phyloP scores from a whole-genome alignment of 768 basidiomycete species.

The Grammothele lineata region DNA sequence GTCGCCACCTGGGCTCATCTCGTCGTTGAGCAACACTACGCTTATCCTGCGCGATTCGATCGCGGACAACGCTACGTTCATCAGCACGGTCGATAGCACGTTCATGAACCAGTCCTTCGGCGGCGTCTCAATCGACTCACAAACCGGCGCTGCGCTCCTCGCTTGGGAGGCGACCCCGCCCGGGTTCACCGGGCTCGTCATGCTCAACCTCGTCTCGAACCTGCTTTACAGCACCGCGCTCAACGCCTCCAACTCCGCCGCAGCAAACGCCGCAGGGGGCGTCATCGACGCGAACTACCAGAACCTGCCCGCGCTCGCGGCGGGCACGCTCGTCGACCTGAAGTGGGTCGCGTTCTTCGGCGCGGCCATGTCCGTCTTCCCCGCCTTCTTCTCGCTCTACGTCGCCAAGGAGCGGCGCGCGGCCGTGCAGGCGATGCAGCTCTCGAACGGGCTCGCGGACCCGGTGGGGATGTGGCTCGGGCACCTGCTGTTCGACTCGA shows the following conservation, averaged over 20 bases:
- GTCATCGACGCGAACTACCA: constrained; percentile 57
- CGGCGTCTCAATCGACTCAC: constrained; percentile 58
- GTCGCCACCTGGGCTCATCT: constrained; percentile 51
- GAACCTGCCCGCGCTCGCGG: constrained; percentile 51
- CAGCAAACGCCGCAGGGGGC: constrained; percentile 30
- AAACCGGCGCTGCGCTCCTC: constrained; percentile 47
- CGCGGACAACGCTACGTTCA: constrained; percentile 57
- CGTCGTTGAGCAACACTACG: constrained; percentile 41
- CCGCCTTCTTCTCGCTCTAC: constrained; percentile 80
- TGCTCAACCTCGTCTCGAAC: constrained; percentile 69
- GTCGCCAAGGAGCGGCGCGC: constrained; percentile 68
- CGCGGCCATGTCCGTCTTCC: constrained; percentile 67
- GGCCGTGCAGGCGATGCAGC: constrained; percentile 78
- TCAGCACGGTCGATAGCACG: constrained; percentile 44
- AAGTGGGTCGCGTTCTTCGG: constrained; percentile 77
- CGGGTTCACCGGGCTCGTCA: constrained; percentile 49
- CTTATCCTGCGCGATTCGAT: constrained; percentile 37
- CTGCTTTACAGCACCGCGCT: constrained; percentile 60
- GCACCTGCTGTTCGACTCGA: constrained; percentile 70
- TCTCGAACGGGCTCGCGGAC: constrained; percentile 69
- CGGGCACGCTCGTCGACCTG: constrained; percentile 54
- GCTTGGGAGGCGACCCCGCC: constrained; percentile 72
- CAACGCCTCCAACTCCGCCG: constrained; percentile 41
- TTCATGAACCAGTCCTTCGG: constrained; percentile 58
- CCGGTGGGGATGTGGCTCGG: constrained; percentile 75